A percentile compares a stretch with the other conserved stretches of the same genome.
These are phyloP conservation scores for Aspergillus affinis DNA, from an alignment of 495 filamentous ascomycete genomes.

Conservation along the genomic window DNA sequence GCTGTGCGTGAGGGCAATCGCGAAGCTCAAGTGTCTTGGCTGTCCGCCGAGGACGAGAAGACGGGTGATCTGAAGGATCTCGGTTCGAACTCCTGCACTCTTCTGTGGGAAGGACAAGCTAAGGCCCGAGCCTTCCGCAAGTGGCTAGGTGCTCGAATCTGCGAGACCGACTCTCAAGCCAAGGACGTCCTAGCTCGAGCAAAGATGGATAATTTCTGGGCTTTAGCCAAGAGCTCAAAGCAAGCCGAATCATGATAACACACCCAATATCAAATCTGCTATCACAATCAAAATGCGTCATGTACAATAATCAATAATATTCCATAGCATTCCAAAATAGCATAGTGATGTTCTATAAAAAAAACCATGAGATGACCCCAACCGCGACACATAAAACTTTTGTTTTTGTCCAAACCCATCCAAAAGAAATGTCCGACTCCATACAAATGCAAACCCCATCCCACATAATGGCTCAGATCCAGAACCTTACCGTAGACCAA, in stretches of 20 bases:
- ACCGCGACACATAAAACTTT: neutral
- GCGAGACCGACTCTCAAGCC: slow-evolving; percentile 85
- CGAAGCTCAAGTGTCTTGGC: slow-evolving; percentile 65
- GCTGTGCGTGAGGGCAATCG: slow-evolving; percentile 60
- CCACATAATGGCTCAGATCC: slow-evolving; percentile 1
- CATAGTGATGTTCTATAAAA: neutral
- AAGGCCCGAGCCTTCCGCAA: slow-evolving; percentile 76
- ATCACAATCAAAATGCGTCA: neutral
- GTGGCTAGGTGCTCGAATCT: slow-evolving; percentile 75
- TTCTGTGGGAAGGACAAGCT: slow-evolving; percentile 86
- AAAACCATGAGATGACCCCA: neutral
- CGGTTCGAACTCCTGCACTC: slow-evolving; percentile 70
- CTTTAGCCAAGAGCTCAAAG: slow-evolving; percentile 74
- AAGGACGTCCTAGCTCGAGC: slow-evolving; percentile 72
- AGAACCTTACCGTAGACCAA: slow-evolving; percentile 13
- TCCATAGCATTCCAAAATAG: slow-evolving; percentile 4
- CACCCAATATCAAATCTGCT: neutral
- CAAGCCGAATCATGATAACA: slow-evolving; percentile 31
- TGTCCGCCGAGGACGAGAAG: slow-evolving; percentile 74
- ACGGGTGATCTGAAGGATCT: slow-evolving; percentile 74
- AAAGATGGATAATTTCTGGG: slow-evolving; percentile 97
- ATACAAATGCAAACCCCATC: slow-evolving; percentile 30
- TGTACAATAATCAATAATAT: slow-evolving; percentile 9
- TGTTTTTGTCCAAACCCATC: neutral
- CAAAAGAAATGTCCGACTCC: slow-evolving; percentile 14